These are phyloP conservation scores for Pichia sp. DNA, from an alignment of 1,139 yeast genomes.

Conservation along the genomic window DNA sequence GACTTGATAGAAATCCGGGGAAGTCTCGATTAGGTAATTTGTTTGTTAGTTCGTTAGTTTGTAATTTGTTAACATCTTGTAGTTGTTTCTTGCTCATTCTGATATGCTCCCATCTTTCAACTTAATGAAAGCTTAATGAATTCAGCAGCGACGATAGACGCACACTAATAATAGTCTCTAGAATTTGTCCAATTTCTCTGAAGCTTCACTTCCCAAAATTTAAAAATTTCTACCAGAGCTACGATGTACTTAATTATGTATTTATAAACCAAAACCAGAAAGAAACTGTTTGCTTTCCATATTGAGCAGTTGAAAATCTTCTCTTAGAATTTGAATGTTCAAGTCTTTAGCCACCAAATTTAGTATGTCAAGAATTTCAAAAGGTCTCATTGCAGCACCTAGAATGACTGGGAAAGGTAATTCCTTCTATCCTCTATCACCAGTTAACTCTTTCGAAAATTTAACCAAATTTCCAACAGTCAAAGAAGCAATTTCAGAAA, in stretches of 20 bases:
- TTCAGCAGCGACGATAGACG: neutral
- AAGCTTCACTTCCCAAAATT: too few species aligned
- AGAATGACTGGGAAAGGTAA: neutral
- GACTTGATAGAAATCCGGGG: too few species aligned
- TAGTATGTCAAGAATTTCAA: constrained; percentile 6
- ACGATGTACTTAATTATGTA: too few species aligned
- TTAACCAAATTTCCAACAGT: neutral
- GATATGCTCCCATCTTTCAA: neutral
- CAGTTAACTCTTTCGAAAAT: constrained; percentile 6
- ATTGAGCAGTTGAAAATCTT: too few species aligned
- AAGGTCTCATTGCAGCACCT: neutral
- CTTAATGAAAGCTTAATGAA: neutral
- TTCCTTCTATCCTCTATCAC: constrained; percentile 10
- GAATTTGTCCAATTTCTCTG: neutral
- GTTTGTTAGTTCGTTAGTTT: too few species aligned
- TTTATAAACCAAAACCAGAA: neutral
- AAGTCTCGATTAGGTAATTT: too few species aligned
- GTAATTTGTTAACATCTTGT: neutral
- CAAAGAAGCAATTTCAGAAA: constrained; percentile 3
- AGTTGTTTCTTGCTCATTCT: neutral
- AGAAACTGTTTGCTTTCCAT: too few species aligned
- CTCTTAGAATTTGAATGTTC: too few species aligned
- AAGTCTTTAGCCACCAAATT: constrained; percentile 7
- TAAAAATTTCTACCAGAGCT: too few species aligned
- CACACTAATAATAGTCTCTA: neutral